phyloP scores from a whole-genome alignment of 768 basidiomycete species.

The Suillus bovinus region DNA sequence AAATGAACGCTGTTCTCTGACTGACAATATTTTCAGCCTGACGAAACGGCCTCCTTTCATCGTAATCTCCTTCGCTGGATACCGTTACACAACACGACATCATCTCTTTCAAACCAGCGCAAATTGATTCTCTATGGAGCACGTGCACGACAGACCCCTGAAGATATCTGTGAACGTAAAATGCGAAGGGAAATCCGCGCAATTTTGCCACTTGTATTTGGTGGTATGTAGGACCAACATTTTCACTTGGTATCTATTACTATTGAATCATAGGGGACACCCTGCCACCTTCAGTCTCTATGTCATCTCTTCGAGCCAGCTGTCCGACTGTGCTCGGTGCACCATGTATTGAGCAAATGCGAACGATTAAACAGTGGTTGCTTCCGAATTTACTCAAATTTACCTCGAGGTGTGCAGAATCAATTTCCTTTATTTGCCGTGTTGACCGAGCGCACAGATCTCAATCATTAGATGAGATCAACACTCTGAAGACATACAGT shows the following conservation, averaged over 20 bases:
- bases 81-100: constrained; percentile 59
- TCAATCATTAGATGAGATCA: constrained; percentile 33
- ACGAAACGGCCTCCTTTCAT: constrained; percentile 53
- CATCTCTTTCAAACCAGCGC: constrained; percentile 66
- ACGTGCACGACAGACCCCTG: constrained; percentile 66
- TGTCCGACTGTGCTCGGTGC: constrained; percentile 53
- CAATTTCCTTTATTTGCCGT: neutral
- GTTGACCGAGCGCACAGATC: constrained; percentile 20
- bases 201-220: constrained; percentile 67
- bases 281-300: constrained; percentile 32
- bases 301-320: constrained; percentile 37
- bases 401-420: constrained; percentile 42
- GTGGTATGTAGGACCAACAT: constrained; percentile 39
- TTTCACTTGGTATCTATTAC: neutral
- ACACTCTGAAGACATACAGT: constrained; percentile 56
- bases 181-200: constrained; percentile 70
- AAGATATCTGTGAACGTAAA: constrained; percentile 67
- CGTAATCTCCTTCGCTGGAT: constrained; percentile 71
- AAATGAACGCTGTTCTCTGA: neutral
- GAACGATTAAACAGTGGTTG: constrained; percentile 71
- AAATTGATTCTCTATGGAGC: constrained; percentile 70
- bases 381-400: constrained; percentile 64
- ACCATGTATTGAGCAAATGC: constrained; percentile 73
- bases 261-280: constrained; percentile 34
- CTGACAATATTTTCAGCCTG: constrained; percentile 12